Evolutionary conservation across 345 rosid genomes (phyloP), one percentile per base, ranked within the genome.

Genomic region (Carallia brachiata): DNA sequence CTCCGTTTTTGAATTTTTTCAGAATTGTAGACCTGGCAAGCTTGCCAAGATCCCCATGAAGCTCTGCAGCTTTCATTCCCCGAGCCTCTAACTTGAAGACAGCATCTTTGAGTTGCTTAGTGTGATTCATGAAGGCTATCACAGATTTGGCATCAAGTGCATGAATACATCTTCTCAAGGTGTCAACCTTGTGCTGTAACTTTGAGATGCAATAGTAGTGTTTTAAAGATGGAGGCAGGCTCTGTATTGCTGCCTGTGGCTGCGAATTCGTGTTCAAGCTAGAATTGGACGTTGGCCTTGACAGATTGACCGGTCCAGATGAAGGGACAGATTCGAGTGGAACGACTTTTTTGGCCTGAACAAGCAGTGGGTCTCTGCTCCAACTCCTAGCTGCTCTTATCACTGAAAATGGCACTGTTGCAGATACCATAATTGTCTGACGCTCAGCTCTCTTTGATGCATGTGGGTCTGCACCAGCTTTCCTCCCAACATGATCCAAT

Each of bases 41-140:
- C 85, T 95, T 95, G 65, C 91, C 94, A n/a, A 95, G 96, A 79
- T 87, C 89, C 66, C 99, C 97, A 68, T 92, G 99, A 62, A 95
- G 79, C 81, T 92, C 99, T 9, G 90, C 86, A 18, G 90, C 90
- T 52, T 67, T 83, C 74, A 95, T 83, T 52, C 96, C 97, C 61
- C 92, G 89, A 40, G 97, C 97, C 84, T 88, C 97, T 32, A 95
- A 89, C 78, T 92, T 95, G 82, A 83, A 89, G 69, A 95, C 97
- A 27, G 86, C 91, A 73, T 95, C 99, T 72, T 90, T 95, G 57
- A 95, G 88, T 83, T 90, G 97, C 77, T 73, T 95, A 9, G 86
- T 84, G 77, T 90, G 86, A 81, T 92, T 95, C 97, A 92, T 95
- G 83, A 95, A 92, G 58, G 85, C 96, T 75, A 95, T 92, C 60